Base-by-base conservation (phyloP, 371 early-diverging fungal genomes). In the Paraphysoderma sedebokerense region DNA sequence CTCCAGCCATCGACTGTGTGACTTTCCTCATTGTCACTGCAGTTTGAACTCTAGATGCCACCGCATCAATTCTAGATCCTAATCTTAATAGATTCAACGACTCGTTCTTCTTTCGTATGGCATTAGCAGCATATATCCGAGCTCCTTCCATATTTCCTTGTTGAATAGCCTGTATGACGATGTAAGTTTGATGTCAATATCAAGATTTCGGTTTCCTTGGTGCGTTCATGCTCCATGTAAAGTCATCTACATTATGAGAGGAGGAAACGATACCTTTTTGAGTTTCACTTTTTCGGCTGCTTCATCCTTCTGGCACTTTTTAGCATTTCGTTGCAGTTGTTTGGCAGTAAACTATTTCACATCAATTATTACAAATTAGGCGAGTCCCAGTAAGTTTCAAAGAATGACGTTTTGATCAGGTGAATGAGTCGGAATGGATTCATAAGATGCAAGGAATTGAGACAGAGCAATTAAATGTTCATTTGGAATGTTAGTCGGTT, bases 81-180 rank as follows among this genome's bases (percentile, higher is more conserved):
- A 97, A 70, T 48, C 82, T 71, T 30, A 91, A 67, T 30, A 92
- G 55, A 57, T 97, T 90, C 31, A 93, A 66, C 1, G 81, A 55
- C 63, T 93, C 95, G 54, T 84, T 92, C 76, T 92, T 89, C 63
- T 97, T 97, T 56, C 97, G 74, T 53, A 97, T 97, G n/a, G 91
- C 92, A 56, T 92, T 91, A 6, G 84, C 74, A 2, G 92, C 93
- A 56, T 91, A 86, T 51, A 97, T 81, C 54, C 85, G 78, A 12
- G 97, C 95, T 1, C 86, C 86, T 57, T 92, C 97, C 65, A 74
- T 77, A 57, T 95, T 90, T 20, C 87, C 85, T 60, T 84, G 78
- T 65, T 89, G 84, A 44, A 96, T 86, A 15, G 92, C 92, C 81
- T 86, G 41, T 3, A 11, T 19, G 12, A 23, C 12, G 11, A 20